A percentile compares a stretch with the other conserved stretches of the same genome.
phyloP scores from a whole-genome alignment of 768 basidiomycete species.

The Podaxis sp. region DNA sequence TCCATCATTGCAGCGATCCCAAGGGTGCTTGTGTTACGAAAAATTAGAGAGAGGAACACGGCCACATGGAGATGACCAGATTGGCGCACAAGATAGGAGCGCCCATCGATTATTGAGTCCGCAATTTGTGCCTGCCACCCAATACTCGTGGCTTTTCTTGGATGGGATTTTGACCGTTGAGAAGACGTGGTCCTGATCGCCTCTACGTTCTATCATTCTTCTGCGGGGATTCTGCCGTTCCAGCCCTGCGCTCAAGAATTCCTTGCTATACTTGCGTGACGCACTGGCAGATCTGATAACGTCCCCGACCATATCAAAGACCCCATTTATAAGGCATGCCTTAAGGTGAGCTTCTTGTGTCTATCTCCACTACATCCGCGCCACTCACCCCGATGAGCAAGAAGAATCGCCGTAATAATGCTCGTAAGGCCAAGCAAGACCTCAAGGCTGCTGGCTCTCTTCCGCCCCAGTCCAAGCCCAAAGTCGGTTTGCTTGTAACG shows the following conservation, averaged over 20 bases:
- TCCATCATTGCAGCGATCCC: no score
- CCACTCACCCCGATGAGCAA: not conserved
- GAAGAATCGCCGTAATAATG: not conserved
- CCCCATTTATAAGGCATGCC: not conserved
- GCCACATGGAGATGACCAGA: no score
- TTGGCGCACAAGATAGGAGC: no score
- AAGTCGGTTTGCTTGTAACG: slow-evolving; percentile 45
- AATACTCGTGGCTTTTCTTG: no score
- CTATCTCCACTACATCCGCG: not conserved
- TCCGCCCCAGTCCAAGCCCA: slow-evolving; percentile 3
- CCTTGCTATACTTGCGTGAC: not conserved
- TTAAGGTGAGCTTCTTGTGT: not conserved
- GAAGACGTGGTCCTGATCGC: not conserved
- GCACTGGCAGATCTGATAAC: not conserved
- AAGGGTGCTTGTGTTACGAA: no score
- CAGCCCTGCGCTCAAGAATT: not conserved
- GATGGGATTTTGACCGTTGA: not conserved
- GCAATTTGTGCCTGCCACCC: not conserved
- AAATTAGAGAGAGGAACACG: no score
- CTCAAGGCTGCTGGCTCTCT: not conserved
- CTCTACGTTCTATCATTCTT: not conserved
- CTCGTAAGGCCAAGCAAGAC: not conserved
- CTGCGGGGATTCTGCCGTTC: not conserved
- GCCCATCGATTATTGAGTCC: not conserved
- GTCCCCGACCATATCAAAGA: not conserved